Conservation (phyloP, 495 filamentous ascomycete species). For the Xylaria acuta region DNA sequence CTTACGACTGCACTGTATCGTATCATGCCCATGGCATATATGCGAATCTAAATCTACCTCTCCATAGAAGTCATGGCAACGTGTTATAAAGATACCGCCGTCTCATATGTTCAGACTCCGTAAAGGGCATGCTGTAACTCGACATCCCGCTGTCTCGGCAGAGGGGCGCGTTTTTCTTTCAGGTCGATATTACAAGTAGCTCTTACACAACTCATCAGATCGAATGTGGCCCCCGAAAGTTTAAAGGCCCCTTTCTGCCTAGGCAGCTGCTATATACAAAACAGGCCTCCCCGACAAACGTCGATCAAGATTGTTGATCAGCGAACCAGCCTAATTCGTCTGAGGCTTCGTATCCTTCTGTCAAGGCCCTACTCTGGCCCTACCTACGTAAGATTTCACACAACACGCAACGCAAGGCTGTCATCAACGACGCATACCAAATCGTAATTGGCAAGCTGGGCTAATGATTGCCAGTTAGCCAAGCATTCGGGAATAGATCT, state of each 20-base stretch:
- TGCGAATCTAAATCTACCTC: neutral
- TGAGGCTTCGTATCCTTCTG: neutral
- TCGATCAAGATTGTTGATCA: neutral
- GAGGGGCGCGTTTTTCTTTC: neutral
- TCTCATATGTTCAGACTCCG: neutral
- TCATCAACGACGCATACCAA: neutral
- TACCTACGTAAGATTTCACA: neutral
- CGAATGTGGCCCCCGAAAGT: neutral
- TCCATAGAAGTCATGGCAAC: neutral
- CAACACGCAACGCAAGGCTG: constrained; percentile 12
- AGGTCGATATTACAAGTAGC: neutral
- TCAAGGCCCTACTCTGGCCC: no score
- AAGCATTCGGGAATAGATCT: neutral
- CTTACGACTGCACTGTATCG: neutral
- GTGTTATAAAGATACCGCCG: neutral
- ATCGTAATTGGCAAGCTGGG: neutral
- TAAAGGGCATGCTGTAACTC: neutral
- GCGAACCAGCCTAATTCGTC: neutral
- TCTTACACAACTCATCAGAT: neutral
- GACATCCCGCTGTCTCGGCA: neutral
- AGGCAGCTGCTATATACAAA: constrained; percentile 10
- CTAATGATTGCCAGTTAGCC: neutral
- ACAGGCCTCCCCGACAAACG: neutral
- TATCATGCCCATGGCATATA: neutral
- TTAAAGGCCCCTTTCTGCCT: neutral